Evolutionary conservation across 345 rosid species (phyloP), one percentile per base, ranked within the genome.

Genomic region (Geranium rotundifolium): DNA sequence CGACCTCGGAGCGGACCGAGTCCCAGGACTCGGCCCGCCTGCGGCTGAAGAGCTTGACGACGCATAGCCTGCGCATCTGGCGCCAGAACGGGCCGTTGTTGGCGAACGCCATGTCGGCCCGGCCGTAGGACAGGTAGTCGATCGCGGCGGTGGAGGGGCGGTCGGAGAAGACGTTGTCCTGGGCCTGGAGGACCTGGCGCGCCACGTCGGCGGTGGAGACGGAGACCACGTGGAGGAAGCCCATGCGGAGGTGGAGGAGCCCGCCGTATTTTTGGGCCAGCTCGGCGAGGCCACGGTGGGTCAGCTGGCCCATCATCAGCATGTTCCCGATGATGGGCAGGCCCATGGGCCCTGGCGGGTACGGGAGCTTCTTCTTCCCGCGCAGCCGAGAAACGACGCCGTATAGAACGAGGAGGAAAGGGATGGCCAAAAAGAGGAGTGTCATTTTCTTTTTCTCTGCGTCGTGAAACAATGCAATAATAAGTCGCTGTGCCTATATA

Each of bases 41-140:
- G 8, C 99, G 87, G 71, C 99, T 95, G 67, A 95, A 95, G 16
- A 90, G 76, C 78, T 82, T 85, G 85, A 90, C 82, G 59, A 88
- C 97, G 54, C 95, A 85, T 2, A 90, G 80, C 77, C 90, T 95
- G 0, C 99, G 73, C 99, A 90, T 90, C 81, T 90, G 97, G 34
- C 99, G 72, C 99, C 99, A 90, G 57, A 88, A 90, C 0, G 99
- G 97, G 0, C 99, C 99, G 64, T 90, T 90, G 72, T 88, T 84
- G 13, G 97, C 92, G 17, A 95, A 95, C 29, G 99, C 99, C 96
- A 95, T 88, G 68, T 95, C 97, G 1, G 96, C 89, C 9, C 96
- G 79, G 59, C 84, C 84, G 41, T 95, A 95, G 10, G 96, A 88
- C 18, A 95, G 80, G 65, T 86, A 90, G 61, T 81, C 73, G 56